Base-by-base conservation (phyloP, 306 rosid genomes). In the Malus orientalis region DNA sequence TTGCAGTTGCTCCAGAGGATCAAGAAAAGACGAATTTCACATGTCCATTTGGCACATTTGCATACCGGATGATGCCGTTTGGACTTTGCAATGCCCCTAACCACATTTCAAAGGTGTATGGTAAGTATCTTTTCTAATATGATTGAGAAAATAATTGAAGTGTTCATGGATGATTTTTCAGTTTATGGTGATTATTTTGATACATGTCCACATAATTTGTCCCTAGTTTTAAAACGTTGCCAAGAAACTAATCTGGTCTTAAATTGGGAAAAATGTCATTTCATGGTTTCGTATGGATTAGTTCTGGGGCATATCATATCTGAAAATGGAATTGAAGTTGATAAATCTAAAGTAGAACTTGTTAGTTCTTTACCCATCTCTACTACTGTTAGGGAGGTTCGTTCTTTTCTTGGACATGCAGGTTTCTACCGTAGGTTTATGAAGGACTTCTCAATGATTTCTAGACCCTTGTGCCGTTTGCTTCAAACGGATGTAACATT, bases 11-110 rank as follows among this genome's bases (percentile, higher is more conserved):
- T 11, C 12, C 8, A 6, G 1, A 69, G 19, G 20, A 71, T 20
- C 25, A 71, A 71, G 75, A 71, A 30, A 71, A 51, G 5, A 71
- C 19, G 3, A 51, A 47, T 16, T 49, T 71, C 75, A 71, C 49
- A 11, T 71, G 63, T n/a, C 75, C 75, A 5, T 71, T 45, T 71
- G 6, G 64, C 5, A 71, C 75, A 25, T 71, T 71, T 32, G 63
- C 64, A 45, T 71, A 45, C 10, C 38, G 11, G 30, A 7, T 7
- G 8, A 71, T 71, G 23, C 42, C 47, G 1, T 71, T 54, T 51
- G 51, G 44, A 55, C 27, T 73, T 32, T 57, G 30, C 47, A 73
- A 73, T 0, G 51, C 76, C 3, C 51, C 29, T 1, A 25, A 5
- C 53, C 6, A 73, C 67, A 12, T 73, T 73, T 58, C 67, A 73